A percentile compares a stretch with the other conserved stretches of the same genome.
These are phyloP conservation scores for Cymbopogon citratus DNA, from an alignment of 176 grass and related monocot genomes.

Conservation along the genomic window DNA sequence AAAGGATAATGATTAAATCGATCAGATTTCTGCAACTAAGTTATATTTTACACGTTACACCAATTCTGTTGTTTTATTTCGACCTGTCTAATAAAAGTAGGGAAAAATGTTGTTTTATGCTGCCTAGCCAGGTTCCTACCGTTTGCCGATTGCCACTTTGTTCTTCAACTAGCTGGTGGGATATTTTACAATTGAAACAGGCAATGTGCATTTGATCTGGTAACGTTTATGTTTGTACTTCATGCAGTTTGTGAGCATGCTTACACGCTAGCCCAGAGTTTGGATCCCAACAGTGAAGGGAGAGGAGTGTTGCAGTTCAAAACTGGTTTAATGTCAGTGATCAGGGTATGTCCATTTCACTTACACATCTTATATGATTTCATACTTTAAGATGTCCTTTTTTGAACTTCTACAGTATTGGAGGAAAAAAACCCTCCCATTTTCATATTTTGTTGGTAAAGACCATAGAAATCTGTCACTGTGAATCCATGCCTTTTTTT, in stretches of 20 bases:
- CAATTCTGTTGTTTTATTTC: neutral
- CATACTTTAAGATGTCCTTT: neutral
- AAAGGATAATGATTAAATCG: neutral
- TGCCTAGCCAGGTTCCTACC: neutral
- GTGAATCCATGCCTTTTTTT: neutral
- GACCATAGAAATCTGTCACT: neutral
- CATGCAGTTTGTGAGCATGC: conserved; percentile 88
- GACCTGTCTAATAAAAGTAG: neutral
- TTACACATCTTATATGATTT: neutral
- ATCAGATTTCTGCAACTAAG: neutral
- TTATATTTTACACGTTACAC: neutral
- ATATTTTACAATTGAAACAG: neutral
- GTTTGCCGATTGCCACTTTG: neutral
- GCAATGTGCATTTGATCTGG: neutral
- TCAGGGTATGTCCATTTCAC: conserved; percentile 55
- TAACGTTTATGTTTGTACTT: conserved; percentile 11
- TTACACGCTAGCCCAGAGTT: conserved; percentile 66
- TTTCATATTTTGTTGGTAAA: neutral
- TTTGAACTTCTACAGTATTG: neutral
- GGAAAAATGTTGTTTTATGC: neutral
- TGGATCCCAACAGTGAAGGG: conserved; percentile 89
- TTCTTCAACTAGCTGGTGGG: neutral
- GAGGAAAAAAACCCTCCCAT: neutral
- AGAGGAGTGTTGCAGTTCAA: conserved; percentile 96
- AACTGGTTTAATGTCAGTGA: conserved; percentile 88